Conservation (phyloP, 495 filamentous ascomycete species). For the Aspergillus baeticus region DNA sequence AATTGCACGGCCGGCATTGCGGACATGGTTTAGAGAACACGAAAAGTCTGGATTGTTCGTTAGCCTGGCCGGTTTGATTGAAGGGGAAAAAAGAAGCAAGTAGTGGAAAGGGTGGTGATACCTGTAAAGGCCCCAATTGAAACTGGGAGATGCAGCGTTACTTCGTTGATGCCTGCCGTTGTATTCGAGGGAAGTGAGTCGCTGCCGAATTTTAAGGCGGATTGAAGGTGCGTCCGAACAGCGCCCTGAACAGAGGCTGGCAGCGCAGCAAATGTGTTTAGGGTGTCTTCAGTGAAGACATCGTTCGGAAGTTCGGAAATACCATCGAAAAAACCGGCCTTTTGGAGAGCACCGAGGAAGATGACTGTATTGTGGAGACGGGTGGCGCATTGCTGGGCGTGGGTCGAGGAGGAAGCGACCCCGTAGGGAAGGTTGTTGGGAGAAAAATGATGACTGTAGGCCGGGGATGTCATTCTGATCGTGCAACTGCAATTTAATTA, state of each 20-base stretch:
- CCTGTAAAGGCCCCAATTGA: conserved; percentile 69
- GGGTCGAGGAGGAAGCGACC: conserved; percentile 60
- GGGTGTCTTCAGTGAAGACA: conserved; percentile 46
- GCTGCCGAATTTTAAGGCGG: conserved; percentile 45
- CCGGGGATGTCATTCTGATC: conserved; percentile 24
- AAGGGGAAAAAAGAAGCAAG: neutral
- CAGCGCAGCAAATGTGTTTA: conserved; percentile 75
- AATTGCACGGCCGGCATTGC: conserved; percentile 30
- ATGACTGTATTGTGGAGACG: conserved; percentile 28
- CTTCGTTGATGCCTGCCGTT: conserved; percentile 51
- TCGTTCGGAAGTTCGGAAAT: conserved; percentile 17
- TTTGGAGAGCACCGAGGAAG: conserved; percentile 54
- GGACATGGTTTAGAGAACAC: conserved; percentile 36
- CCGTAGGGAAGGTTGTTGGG: conserved; percentile 84
- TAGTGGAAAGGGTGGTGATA: conserved; percentile 14
- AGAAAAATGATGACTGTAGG: conserved; percentile 36
- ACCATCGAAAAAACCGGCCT: conserved; percentile 25
- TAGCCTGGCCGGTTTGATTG: neutral
- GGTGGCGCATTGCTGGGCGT: conserved; percentile 43
- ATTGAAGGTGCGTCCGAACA: conserved; percentile 48
- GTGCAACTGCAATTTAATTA: neutral
- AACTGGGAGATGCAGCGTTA: conserved; percentile 74
- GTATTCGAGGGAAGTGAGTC: conserved; percentile 47
- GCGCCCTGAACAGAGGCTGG: conserved; percentile 60
- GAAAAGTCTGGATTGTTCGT: conserved; percentile 64